A percentile compares a stretch with the other conserved stretches of the same genome.
Conservation (phyloP, 2,329 filamentous ascomycete genomes). For the Trichothecium sympodiale region DNA sequence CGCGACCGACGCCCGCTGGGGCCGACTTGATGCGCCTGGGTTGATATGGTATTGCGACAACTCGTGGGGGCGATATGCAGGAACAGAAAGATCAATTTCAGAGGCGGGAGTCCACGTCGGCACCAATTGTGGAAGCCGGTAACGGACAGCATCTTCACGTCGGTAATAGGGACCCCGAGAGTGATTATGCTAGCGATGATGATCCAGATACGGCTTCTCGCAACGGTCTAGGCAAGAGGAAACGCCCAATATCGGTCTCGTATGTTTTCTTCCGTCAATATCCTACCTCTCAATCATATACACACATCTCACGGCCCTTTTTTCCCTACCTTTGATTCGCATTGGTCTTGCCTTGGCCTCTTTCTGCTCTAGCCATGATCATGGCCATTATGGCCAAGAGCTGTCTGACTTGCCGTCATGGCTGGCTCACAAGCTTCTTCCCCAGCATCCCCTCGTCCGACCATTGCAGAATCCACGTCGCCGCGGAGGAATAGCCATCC, state of each 20-base stretch:
- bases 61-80: neutral
- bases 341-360: conserved; percentile 3
- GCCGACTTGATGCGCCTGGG: too few species aligned
- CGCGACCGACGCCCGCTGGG: too few species aligned
- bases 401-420: neutral
- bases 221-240: conserved; percentile 40
- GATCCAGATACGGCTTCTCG: conserved; percentile 23
- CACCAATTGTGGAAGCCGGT: too few species aligned
- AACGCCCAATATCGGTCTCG: conserved; percentile 51
- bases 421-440: conserved; percentile 3
- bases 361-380: conserved; percentile 1
- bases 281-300: conserved; percentile 2
- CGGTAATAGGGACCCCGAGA: conserved; percentile 24
- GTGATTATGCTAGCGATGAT: conserved; percentile 40
- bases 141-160: conserved; percentile 2
- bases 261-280: conserved; percentile 18
- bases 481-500: conserved; percentile 1
- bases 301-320: conserved; percentile 2
- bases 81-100: too few species aligned
- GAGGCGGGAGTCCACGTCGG: too few species aligned
- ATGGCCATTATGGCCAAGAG: neutral
- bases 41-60: too few species aligned
- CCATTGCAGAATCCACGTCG: conserved; percentile 1
- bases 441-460: conserved; percentile 5
- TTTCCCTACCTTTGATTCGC: conserved; percentile 7